Evolutionary conservation across 225 moss, liverwort and hornwort species (phyloP).

Genomic region (Rhytidiadelphus loreus): DNA sequence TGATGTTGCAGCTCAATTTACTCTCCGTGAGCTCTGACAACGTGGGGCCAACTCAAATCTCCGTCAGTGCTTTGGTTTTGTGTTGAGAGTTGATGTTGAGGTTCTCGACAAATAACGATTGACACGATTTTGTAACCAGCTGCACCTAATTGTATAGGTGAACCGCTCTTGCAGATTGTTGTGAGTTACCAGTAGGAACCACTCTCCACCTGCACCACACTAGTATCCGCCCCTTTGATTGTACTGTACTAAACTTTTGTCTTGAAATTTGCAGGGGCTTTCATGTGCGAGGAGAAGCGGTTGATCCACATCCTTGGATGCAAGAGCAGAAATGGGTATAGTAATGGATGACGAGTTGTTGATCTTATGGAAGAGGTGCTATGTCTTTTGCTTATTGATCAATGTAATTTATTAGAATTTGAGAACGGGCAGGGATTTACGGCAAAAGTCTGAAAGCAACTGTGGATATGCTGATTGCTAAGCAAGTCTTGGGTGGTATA

Average conservation of each 20-base stretch:
- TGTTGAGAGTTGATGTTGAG: background rate
- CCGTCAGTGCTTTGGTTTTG: background rate
- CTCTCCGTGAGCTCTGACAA: background rate
- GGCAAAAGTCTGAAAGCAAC: background rate
- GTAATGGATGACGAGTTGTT: background rate
- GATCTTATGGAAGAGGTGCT: background rate
- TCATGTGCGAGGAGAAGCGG: conserved; percentile 57
- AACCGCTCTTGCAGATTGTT: background rate
- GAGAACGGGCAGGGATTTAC: background rate
- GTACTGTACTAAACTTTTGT: background rate
- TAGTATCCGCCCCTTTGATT: background rate
- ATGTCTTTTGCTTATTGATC: background rate
- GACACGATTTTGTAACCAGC: background rate
- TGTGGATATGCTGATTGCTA: background rate
- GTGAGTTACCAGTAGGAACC: background rate
- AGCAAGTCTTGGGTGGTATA: background rate
- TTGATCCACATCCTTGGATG: conserved; percentile 65
- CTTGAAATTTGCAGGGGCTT: conserved; percentile 39
- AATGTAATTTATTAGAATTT: background rate
- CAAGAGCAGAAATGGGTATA: conserved; percentile 60
- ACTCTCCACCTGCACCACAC: background rate
- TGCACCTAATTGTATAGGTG: background rate
- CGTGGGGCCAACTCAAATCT: background rate
- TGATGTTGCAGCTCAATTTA: background rate
- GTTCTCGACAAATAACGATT: background rate